phyloP scores from a whole-genome alignment of 805 yeast species.

The Grigorovia jiainica region DNA sequence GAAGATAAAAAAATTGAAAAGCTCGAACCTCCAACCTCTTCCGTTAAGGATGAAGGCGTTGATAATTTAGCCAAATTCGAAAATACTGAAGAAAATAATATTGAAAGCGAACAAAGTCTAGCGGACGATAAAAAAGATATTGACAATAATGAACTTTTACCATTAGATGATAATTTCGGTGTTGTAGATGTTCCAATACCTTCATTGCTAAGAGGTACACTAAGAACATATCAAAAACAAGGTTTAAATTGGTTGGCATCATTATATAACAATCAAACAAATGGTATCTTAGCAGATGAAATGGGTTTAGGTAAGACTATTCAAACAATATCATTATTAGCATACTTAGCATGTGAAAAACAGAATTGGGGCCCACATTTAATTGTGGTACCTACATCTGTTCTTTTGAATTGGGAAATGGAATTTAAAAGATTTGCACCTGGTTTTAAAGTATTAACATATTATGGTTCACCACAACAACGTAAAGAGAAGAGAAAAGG shows the following conservation, averaged over 20 bases:
- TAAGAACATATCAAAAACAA: constrained; percentile 88
- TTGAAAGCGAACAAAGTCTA: constrained; percentile 14
- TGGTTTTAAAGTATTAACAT: constrained; percentile 89
- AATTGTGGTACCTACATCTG: constrained; percentile 95
- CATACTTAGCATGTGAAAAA: constrained; percentile 88
- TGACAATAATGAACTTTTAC: background rate
- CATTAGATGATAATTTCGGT: constrained; percentile 22
- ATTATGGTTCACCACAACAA: constrained; percentile 95
- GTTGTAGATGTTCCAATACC: constrained; percentile 75
- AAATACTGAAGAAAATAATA: constrained; percentile 8
- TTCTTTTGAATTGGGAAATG: constrained; percentile 98
- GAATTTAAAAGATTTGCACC: constrained; percentile 98
- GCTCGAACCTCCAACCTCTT: too few relatives aligned
- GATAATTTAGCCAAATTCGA: constrained; percentile 1
- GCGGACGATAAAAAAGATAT: constrained; percentile 26
- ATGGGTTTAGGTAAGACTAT: constrained; percentile 98
- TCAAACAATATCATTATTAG: constrained; percentile 80
- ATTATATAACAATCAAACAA: constrained; percentile 80
- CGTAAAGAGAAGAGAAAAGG: constrained; percentile 93
- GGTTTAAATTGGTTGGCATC: constrained; percentile 97
- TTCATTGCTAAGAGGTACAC: constrained; percentile 61
- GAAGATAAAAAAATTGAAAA: constrained; percentile 4
- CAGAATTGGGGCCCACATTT: constrained; percentile 97
- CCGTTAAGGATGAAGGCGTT: background rate
- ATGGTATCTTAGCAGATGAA: constrained; percentile 96